phyloP scores from a whole-genome alignment of 352 stramenopile genomes.

The Globisporangium middletonii region DNA sequence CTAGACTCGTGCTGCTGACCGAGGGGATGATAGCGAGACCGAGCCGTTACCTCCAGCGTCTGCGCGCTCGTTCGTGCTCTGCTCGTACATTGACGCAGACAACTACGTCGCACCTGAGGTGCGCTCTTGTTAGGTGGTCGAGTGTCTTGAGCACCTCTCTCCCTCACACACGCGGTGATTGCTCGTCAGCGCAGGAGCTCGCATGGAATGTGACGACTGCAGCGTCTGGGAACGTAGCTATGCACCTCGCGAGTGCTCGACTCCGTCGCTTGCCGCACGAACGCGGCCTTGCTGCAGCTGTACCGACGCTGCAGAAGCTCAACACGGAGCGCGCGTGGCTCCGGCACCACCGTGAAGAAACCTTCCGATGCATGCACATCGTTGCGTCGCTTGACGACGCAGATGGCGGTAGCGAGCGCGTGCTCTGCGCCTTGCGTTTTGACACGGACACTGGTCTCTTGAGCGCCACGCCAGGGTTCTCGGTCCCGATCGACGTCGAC shows the following conservation, averaged over 20 bases:
- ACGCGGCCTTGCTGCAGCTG: conserved; percentile 7
- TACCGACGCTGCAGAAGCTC: conserved; percentile 17
- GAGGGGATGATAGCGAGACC: conserved; percentile 5
- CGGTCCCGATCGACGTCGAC: conserved; percentile 24
- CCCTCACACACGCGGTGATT: neutral
- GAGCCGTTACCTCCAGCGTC: conserved; percentile 2
- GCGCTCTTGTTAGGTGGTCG: neutral
- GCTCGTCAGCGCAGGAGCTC: conserved; percentile 7
- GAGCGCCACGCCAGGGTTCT: conserved; percentile 54
- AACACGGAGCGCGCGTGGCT: conserved; percentile 26
- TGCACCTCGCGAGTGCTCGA: conserved; percentile 10
- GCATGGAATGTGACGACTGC: neutral
- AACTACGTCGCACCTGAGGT: conserved; percentile 36
- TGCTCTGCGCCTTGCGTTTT: conserved; percentile 47
- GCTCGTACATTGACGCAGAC: conserved; percentile 46
- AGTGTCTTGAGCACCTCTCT: neutral
- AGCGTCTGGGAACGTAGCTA: neutral
- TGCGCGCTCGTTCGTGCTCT: conserved; percentile 1
- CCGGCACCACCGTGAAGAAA: conserved; percentile 45
- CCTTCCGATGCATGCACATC: conserved; percentile 59
- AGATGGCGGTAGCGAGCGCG: conserved; percentile 10
- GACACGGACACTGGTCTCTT: conserved; percentile 46
- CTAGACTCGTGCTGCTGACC: neutral
- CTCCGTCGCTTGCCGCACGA: conserved; percentile 16
- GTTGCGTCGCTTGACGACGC: conserved; percentile 24